Evolutionary conservation across 2,329 filamentous ascomycete genomes (phyloP), one percentile per base, ranked within the genome.

Genomic region (Cordyceps sp.): DNA sequence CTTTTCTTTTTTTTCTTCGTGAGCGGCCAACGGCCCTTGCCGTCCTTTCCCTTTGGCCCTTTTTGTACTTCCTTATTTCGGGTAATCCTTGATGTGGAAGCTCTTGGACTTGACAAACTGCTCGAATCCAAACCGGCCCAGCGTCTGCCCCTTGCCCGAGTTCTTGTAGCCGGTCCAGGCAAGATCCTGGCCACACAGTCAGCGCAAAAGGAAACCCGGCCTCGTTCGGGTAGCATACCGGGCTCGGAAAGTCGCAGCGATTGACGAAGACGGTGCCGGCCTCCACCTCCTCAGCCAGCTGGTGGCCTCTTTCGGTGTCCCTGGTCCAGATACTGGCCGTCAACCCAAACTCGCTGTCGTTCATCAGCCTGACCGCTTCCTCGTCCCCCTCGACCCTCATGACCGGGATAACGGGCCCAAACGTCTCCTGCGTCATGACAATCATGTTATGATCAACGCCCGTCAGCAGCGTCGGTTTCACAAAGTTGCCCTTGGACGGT

Each of bases 161-260:
- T 93, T 85, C 64, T 96, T 96, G 85, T 85, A 94, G 10, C 88
- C 88, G 3, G 86, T 90, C 84, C 84, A 93, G n/a, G 85, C 84
- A 42, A 93, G 70, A 54, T 93, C 84, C 81, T 88, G 24, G 15
- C 35, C 20, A 22, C 26, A 17, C 29, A 8, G 36, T 35, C 23
- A 37, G 24, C 32, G 29, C 25, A 36, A 28, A 29, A 21, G 22
- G 30, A 26, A 32, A 27, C 31, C 31, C 29, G 14, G n/a, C 21
- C 12, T 21, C 18, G 21, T 25, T 26, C 27, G 25, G 15, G 37
- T 28, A 25, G 71, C 80, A 64, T 71, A 88, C 85, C 39, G 88
- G 84, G 52, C 78, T 84, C 30, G 88, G 88, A 54, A 73, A 96
- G 54, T 96, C 88, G 48, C 82, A 85, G 45, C 88, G 73, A 55